A percentile compares a stretch with the other conserved stretches of the same genome.
These are phyloP conservation scores for Metschnikowia anglica DNA, from an alignment of 805 yeast genomes.

Conservation along the genomic window DNA sequence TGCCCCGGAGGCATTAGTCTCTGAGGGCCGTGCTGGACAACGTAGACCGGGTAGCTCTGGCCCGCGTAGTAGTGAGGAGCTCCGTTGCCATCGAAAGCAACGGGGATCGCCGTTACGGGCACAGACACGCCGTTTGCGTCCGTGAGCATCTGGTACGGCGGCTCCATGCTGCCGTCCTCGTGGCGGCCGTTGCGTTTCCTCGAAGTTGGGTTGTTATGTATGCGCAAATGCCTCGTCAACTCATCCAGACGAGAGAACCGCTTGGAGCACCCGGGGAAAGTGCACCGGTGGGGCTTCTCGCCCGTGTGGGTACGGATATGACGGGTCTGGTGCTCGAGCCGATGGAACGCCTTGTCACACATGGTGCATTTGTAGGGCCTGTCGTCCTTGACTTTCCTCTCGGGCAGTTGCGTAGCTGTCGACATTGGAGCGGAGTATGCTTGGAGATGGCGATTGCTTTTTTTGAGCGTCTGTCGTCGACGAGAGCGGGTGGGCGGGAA, in stretches of 20 bases:
- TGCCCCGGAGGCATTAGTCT: constrained; percentile 9
- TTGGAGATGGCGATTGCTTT: background rate
- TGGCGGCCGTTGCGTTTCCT: constrained; percentile 16
- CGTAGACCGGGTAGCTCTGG: constrained; percentile 37
- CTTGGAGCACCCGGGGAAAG: constrained; percentile 80
- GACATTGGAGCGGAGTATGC: background rate
- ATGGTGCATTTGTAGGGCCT: constrained; percentile 84
- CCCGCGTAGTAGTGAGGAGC: constrained; percentile 30
- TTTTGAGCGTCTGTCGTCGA: background rate
- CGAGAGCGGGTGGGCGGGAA: no score
- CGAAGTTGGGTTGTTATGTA: constrained; percentile 59
- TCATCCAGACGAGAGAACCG: constrained; percentile 81
- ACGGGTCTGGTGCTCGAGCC: constrained; percentile 87
- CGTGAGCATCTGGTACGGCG: constrained; percentile 5
- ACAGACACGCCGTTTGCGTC: constrained; percentile 10
- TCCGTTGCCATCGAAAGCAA: constrained; percentile 34
- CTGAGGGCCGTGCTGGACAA: constrained; percentile 25
- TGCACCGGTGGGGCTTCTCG: constrained; percentile 85
- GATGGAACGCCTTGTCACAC: constrained; percentile 82
- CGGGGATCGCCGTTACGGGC: constrained; percentile 25
- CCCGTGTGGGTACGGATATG: constrained; percentile 93
- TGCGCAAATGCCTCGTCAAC: constrained; percentile 79
- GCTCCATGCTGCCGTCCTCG: constrained; percentile 11
- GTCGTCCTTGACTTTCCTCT: constrained; percentile 22
- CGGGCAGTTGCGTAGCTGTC: background rate